Base-by-base conservation (phyloP, 805 yeast genomes). In the Tetrapisispora arboricola region DNA sequence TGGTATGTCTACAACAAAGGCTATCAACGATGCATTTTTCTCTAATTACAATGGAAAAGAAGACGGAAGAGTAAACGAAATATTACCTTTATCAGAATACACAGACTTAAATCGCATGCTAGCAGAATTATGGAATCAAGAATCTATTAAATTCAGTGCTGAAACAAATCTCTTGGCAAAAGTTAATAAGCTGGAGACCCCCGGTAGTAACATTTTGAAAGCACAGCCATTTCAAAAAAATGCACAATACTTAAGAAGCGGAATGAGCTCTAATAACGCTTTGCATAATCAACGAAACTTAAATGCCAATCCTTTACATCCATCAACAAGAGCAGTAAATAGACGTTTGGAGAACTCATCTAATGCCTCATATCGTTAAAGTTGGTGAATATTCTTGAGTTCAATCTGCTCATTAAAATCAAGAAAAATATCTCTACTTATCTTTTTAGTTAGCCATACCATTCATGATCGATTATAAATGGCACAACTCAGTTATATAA, bases 261-360 rank as follows among this genome's bases (percentile, higher is more conserved):
- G 42, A 2, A 42, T 46, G 40, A 47, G 51, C 2, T 36, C 53
- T 4, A 41, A 44, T 10, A 43, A 45, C 2, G 49, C 46, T 4
- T 32, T 44, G n/a, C 57, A 48, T 28, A 58, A 54, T 35, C 61
- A 55, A 35, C 40, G 62, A 27, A 44, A 48, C 22, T 42, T 55
- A 32, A 53, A 57, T 30, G 51, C 54, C 30, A 53, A 57, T 30
- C 51, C 63, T 6, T 37, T 58, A 20, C 64, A 60, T 25, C 71
- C 70, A 7, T 58, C 67, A 0, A 66, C 71, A 10, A 57, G 71
- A 43, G 70, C 70, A 0, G 71, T 65, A 2, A 64, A 65, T 44
- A 53, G 68, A 43, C 46, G 63, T 16, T 48, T 56, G 47, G 62
- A 58, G 31, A 52, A 52, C 17, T 24, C 36, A 3, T 6, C 13